phyloP scores from a whole-genome alignment of 2,329 filamentous ascomycete species.

The Fusarium papillatum region DNA sequence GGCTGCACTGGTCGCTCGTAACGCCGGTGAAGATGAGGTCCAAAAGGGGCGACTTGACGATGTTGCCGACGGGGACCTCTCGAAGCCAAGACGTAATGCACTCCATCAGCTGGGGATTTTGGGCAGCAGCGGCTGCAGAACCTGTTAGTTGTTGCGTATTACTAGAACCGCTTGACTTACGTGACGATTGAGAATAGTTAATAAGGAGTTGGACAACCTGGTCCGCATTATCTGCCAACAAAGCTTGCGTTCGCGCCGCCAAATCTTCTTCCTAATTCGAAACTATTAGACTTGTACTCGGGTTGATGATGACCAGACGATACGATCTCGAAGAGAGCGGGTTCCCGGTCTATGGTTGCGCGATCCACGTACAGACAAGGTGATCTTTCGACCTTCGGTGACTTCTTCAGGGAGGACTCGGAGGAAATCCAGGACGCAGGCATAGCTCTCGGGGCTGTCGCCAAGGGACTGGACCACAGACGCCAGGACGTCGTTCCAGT shows the following conservation, averaged over 20 bases:
- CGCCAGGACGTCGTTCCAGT: conserved; percentile 93
- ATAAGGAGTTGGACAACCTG: conserved; percentile 90
- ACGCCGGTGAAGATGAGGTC: conserved; percentile 85
- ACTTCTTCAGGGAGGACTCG: conserved; percentile 98
- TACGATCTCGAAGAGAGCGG: conserved; percentile 49
- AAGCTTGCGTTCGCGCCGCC: conserved; percentile 84
- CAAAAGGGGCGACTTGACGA: conserved; percentile 89
- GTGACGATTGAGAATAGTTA: conserved; percentile 91
- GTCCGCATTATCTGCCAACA: conserved; percentile 90
- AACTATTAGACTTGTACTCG: conserved; percentile 54
- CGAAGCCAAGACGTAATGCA: conserved; percentile 98
- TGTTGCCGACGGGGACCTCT: conserved; percentile 86
- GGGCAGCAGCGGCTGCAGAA: conserved; percentile 76
- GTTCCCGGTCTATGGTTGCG: conserved; percentile 60
- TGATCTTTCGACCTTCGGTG: conserved; percentile 99
- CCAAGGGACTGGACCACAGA: conserved; percentile 85
- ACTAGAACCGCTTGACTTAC: conserved; percentile 63
- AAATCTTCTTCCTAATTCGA: conserved; percentile 93
- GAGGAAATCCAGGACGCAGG: conserved; percentile 95
- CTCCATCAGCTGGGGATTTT: conserved; percentile 91
- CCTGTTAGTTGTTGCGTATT: conserved; percentile 29
- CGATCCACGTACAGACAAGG: conserved; percentile 94
- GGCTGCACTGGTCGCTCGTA: conserved; percentile 81
- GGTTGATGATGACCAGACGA: conserved; percentile 53
- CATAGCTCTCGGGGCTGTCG: conserved; percentile 81